Evolutionary conservation across 2,329 filamentous ascomycete genomes (phyloP), one percentile per base, ranked within the genome.

Genomic region (Aspergillus ibericus): DNA sequence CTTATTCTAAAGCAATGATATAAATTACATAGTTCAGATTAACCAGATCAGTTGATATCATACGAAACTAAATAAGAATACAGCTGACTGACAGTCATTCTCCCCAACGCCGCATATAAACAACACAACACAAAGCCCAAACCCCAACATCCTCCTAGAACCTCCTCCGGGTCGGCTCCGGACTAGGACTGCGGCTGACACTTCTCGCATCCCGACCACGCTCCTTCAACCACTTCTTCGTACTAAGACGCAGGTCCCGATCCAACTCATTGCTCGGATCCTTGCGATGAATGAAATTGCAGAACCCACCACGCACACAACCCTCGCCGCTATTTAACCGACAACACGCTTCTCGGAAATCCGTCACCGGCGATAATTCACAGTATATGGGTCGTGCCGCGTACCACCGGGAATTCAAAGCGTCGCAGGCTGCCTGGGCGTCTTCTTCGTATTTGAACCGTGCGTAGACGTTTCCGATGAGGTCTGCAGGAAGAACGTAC

Each of bases 381-480:
- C 93, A 97, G 82, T 99, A 99, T 78, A 99, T 96, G 64, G 95
- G 95, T 54, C 95, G 85, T 18, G 91, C 95, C 61, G 95, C 93
- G 80, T 99, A 99, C 95, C 95, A 99, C 71, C 95, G 88, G 58
- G 85, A 88, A 79, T 98, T 99, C 68, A 98, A 86, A 61, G 89
- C 89, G 79, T 98, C 95, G 83, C 93, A 97, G 61, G 95, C 95
- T 64, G 87, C 86, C 77, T 98, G 93, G 53, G 95, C 93, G 55
- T 88, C 89, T 77, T 99, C 95, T 84, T 99, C 95, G 84, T 98
- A 99, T 81, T 99, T 99, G 89, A 98, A 99, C 68, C 95, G 92
- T 53, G 95, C 95, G 82, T 99, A 99, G 72, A 99, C 95, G 79
- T 99, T 99, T 72, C 95, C 95, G 74, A 99, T 97, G 54, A 99